Evolutionary conservation across 2,329 filamentous ascomycete species (phyloP), one percentile per base, ranked within the genome.

Genomic region (Fusarium phyllophilum): DNA sequence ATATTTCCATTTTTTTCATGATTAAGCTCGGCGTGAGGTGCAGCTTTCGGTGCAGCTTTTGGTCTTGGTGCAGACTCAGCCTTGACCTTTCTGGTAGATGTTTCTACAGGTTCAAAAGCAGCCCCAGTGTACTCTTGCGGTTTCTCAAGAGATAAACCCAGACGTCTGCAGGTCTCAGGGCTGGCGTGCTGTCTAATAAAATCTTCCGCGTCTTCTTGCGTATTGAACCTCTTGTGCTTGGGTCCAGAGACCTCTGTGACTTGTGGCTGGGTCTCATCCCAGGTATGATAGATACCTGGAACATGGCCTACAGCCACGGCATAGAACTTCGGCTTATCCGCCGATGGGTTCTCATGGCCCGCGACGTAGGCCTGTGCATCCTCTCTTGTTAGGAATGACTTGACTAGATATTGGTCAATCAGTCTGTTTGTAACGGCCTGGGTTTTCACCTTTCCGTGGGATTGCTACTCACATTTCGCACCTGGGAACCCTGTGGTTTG

Each of bases 321-420:
- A 77, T 92, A 92, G 80, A 87, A 92, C 55, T 84, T 85, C 56
- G 84, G 79, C 54, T 83, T 77, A 45, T 84, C 81, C 29, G 83
- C 78, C 26, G 83, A 78, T 22, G 82, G 79, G 11, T 81, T 78
- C 33, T 81, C 78, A 74, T 87, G 88, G 52, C 93, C 93, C 3
- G 88, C 89, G 33, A 94, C 86, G 79, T 94, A 98, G 5, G 89
- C 90, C 77, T 93, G 89, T n/a, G 96, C 96, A 68, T 97, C 94
- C 71, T 91, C 88, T 66, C 88, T 85, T 1, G 88, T 90, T 15
- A 87, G 84, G 79, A 97, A 98, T 3, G 93, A 94, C 84, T 96
- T 96, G 85, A 93, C 94, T 96, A 60, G 55, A 59, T 44, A 39
- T 62, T 15, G 34, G 49, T 74, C 66, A 75, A 72, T 52, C 46